Conservation (phyloP, 345 rosid genomes). For the Populus deltoides region DNA sequence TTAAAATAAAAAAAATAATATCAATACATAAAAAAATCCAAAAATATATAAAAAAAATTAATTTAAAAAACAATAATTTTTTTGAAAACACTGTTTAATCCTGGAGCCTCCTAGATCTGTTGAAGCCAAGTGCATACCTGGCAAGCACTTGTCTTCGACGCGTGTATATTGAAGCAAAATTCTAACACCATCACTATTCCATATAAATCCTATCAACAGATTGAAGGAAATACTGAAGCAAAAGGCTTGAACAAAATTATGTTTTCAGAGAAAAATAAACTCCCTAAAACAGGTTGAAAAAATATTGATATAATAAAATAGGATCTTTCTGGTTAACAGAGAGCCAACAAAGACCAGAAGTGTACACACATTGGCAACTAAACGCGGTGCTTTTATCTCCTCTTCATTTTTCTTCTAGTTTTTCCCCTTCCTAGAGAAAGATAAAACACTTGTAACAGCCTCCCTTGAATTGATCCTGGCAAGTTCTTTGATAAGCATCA, state of each 20-base stretch:
- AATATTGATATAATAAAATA: neutral
- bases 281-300: neutral
- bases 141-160: no score
- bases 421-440: neutral
- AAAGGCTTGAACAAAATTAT: neutral
- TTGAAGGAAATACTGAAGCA: neutral
- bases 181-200: no score
- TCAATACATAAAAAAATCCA: no score
- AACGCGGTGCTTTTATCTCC: neutral
- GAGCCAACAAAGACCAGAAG: neutral
- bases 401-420: neutral
- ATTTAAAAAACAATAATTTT: no score
- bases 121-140: no score
- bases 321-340: neutral
- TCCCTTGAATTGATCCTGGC: neutral
- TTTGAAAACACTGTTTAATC: no score
- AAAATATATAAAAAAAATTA: no score
- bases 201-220: neutral
- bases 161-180: no score
- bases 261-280: neutral
- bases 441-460: neutral
- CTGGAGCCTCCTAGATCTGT: no score
- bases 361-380: neutral
- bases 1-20: no score
- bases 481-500: neutral